Evolutionary conservation across 352 stramenopile genomes (phyloP), one percentile per base, ranked within the genome.

Genomic region (Lagenidium giganteum): DNA sequence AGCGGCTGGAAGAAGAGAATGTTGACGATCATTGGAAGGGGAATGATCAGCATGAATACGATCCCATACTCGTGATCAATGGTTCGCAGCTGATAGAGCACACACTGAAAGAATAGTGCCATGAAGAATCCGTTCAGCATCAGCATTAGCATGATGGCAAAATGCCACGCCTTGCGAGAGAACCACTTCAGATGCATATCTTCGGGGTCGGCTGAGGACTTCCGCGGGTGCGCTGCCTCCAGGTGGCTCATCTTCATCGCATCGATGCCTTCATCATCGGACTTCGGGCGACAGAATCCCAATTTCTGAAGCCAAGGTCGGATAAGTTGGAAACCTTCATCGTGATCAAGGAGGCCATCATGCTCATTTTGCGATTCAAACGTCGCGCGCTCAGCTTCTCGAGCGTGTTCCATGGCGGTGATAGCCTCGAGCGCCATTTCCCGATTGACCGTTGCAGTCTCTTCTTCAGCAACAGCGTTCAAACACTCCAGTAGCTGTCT

Each of bases 41-140:
- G 39, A 1, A 79, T 22, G 0, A 54, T 42, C 9, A 64, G 22
- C 1, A 64, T 16, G 0, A 67, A 20, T 3, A 70, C 4, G 11
- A 53, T 18, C 3, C 49, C 55, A 5, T 55, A 57, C 8, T 54
- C 44, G 14, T 36, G 30, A 23, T 52, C 58, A 13, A 63, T 25
- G 11, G 39, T 22, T 5, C 61, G 44, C 22, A 74, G 59, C n/a
- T 83, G 53, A 51, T 84, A 84, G 16, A 85, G 47, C 0, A 82
- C 56, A 32, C 74, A 87, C 41, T 87, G 73, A 9, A 70, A 46
- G n/a, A 87, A 49, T 13, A 87, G 55, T 17, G 68, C 74, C 14
- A 70, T 46, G 57, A 74, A 87, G 27, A 89, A 72, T 0, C 64
- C 77, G 40, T 89, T 89, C n/a, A 89, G 52, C 49, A 89, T 82